Percentiles rank a stretch among this genome's conserved stretches.
Conservation (phyloP, 805 yeast species). For the Candida cerambycidarum region DNA sequence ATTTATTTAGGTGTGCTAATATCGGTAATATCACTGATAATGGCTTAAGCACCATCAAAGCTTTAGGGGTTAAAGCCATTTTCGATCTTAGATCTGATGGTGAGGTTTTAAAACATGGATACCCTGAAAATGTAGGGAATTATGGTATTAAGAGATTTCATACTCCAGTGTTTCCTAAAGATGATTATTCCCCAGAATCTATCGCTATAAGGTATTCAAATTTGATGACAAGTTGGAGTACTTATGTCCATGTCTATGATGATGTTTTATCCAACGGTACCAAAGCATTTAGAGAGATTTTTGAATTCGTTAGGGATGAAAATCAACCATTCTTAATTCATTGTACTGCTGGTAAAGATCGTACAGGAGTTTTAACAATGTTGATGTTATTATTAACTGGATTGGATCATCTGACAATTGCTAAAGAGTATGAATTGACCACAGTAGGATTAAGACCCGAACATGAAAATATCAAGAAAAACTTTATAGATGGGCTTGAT, state of each 20-base stretch:
- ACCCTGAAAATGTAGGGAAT: slow-evolving; percentile 32
- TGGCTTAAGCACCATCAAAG: slow-evolving; percentile 45
- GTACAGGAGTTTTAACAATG: slow-evolving; percentile 77
- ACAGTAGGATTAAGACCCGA: slow-evolving; percentile 60
- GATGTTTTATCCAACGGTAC: slow-evolving; percentile 54
- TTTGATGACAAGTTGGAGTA: slow-evolving; percentile 57
- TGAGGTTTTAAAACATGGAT: slow-evolving; percentile 52
- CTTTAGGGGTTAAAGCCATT: slow-evolving; percentile 50
- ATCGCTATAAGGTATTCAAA: slow-evolving; percentile 55
- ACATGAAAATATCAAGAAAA: slow-evolving; percentile 35
- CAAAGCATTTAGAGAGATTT: slow-evolving; percentile 47
- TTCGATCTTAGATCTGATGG: slow-evolving; percentile 68
- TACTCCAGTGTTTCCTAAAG: slow-evolving; percentile 54
- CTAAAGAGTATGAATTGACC: slow-evolving; percentile 78
- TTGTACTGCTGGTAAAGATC: slow-evolving; percentile 86
- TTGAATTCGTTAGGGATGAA: slow-evolving; percentile 57
- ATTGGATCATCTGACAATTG: slow-evolving; percentile 62
- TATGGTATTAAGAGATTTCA: slow-evolving; percentile 50
- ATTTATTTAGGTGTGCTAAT: slow-evolving; percentile 64
- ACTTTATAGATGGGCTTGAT: slow-evolving; percentile 32
- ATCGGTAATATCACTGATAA: slow-evolving; percentile 49
- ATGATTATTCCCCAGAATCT: slow-evolving; percentile 64
- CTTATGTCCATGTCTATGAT: slow-evolving; percentile 62
- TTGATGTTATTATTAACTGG: slow-evolving; percentile 61
- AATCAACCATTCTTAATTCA: slow-evolving; percentile 54